A percentile compares a stretch with the other conserved stretches of the same genome.
phyloP scores from a whole-genome alignment of 2,329 filamentous ascomycete genomes.

The Nigrograna mackinnonii region DNA sequence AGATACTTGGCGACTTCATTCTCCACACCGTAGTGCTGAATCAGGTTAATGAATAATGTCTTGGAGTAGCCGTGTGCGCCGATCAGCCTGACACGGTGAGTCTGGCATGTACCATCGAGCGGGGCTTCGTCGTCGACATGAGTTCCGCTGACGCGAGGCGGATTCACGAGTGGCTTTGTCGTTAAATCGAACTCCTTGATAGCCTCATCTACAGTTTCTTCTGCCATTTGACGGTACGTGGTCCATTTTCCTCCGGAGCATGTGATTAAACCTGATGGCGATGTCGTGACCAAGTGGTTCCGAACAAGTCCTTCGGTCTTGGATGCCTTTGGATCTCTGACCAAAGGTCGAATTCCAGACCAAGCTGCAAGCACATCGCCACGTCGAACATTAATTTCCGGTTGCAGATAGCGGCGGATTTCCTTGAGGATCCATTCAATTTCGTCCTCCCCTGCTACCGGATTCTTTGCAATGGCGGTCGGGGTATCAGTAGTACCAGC shows the following conservation, averaged over 20 bases:
- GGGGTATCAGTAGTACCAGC: conserved; percentile 85
- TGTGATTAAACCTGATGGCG: conserved; percentile 78
- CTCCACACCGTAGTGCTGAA: conserved; percentile 90
- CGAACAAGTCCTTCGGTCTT: conserved; percentile 87
- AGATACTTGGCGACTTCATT: conserved; percentile 91
- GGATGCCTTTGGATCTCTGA: conserved; percentile 82
- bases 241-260: conserved; percentile 93
- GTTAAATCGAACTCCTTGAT: conserved; percentile 69
- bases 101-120: conserved; percentile 78
- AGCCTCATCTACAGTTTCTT: conserved; percentile 84
- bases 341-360: conserved; percentile 84
- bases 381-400: conserved; percentile 81
- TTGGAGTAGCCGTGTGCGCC: conserved; percentile 88
- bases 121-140: conserved; percentile 72
- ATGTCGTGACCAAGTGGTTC: conserved; percentile 81
- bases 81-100: conserved; percentile 78
- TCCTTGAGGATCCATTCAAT: conserved; percentile 88
- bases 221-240: conserved; percentile 90
- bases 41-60: conserved; percentile 91
- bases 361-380: conserved; percentile 89
- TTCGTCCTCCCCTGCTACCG: conserved; percentile 78
- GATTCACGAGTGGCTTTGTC: conserved; percentile 59
- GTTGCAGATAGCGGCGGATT: conserved; percentile 78
- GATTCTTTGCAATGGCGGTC: conserved; percentile 71
- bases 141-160: conserved; percentile 71